Percentiles rank a stretch among this genome's conserved stretches.
These are phyloP conservation scores for Curvularia spicifera DNA, from an alignment of 2,329 filamentous ascomycete genomes.

Conservation along the genomic window DNA sequence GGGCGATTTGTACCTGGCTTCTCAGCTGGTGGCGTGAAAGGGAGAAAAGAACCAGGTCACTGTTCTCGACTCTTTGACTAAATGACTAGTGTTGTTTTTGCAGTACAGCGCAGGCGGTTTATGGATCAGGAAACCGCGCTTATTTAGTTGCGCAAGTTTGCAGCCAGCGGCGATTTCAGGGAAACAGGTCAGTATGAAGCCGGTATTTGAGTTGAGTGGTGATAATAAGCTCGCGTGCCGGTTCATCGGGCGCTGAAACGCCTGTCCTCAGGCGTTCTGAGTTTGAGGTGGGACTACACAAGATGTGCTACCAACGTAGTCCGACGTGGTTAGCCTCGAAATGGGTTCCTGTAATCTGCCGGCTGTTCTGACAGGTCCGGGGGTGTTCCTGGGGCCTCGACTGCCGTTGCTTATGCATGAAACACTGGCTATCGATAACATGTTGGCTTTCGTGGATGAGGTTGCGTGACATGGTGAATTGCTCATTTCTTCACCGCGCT, in stretches of 20 bases:
- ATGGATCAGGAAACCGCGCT: background rate
- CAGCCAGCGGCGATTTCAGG: background rate
- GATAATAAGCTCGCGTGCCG: background rate
- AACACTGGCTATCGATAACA: constrained; percentile 11
- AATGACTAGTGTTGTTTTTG: too few relatives aligned
- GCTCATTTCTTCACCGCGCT: constrained; percentile 5
- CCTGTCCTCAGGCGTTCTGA: constrained; percentile 2
- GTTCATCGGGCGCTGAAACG: background rate
- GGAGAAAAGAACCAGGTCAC: background rate
- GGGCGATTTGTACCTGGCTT: background rate
- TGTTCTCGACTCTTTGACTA: background rate
- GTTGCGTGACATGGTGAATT: constrained; percentile 2
- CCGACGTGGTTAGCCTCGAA: constrained; percentile 15
- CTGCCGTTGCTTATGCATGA: constrained; percentile 12
- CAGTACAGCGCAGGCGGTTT: too few relatives aligned
- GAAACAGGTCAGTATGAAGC: background rate
- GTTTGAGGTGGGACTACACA: constrained; percentile 11
- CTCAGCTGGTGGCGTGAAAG: background rate
- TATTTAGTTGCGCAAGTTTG: background rate
- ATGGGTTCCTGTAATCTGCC: constrained; percentile 22
- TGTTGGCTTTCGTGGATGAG: constrained; percentile 1
- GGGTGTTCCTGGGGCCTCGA: constrained; percentile 3
- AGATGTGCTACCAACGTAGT: constrained; percentile 8
- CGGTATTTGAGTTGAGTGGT: background rate
- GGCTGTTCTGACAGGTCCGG: constrained; percentile 13